These are phyloP conservation scores for Lactuca saligna DNA, from an alignment of 129 eudicot species.

Conservation along the genomic window DNA sequence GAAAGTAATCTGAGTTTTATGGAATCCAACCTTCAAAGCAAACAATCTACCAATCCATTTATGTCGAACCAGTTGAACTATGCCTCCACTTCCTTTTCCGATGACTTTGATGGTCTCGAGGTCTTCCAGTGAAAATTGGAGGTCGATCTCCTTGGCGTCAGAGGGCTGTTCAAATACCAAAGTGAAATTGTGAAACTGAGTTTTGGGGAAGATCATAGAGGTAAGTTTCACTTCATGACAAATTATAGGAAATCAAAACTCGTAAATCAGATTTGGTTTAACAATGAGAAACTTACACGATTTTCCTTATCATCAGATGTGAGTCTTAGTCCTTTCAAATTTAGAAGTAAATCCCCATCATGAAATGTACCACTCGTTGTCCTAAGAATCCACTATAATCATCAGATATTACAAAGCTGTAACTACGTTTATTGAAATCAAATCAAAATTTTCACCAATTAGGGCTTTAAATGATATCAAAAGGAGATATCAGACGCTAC, in stretches of 20 bases:
- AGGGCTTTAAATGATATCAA: neutral
- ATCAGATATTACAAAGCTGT: conserved; percentile 7
- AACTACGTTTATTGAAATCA: neutral
- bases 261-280: neutral
- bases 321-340: conserved; percentile 70
- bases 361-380: conserved; percentile 98
- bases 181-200: conserved; percentile 1
- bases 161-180: conserved; percentile 50
- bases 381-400: conserved; percentile 40
- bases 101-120: conserved; percentile 94
- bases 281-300: conserved; percentile 40
- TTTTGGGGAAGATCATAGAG: neutral
- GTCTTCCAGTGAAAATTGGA: conserved; percentile 86
- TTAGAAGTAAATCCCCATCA: conserved; percentile 90
- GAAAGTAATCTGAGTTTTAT: conserved; percentile 11
- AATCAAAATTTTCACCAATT: neutral
- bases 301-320: conserved; percentile 62
- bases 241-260: conserved; percentile 3
- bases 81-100: conserved; percentile 98
- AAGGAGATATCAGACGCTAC: neutral
- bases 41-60: conserved; percentile 92
- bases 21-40: conserved; percentile 81
- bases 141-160: conserved; percentile 68
- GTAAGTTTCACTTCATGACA: too few relatives aligned
- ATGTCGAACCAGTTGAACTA: conserved; percentile 96